Base-by-base conservation (phyloP, 352 stramenopile species). In the Elongisporangium prolatum region DNA sequence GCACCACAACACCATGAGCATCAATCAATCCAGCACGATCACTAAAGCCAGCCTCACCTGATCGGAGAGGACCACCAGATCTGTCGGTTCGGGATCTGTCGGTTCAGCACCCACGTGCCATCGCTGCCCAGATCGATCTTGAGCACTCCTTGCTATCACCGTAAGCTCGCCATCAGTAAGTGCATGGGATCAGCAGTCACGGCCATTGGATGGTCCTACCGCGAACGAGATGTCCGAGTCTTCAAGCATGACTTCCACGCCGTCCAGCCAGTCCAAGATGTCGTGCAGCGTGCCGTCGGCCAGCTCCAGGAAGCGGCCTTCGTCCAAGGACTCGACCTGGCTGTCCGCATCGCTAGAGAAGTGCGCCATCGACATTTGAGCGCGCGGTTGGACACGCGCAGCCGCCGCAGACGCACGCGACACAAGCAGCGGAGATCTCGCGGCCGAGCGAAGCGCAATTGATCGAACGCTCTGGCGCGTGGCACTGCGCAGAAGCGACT, bases 41-140 rank as follows among this genome's bases (percentile, higher is more conserved):
- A 51, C 14, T n/a, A 18, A 25, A 52, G 2, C 16, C 3, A 54
- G 14, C 20, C 62, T 25, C 61, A 91, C 84, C 88, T 98, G 61
- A 98, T 80, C 3, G 97, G 97, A 57, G 94, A 98, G 7, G 93
- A 98, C 95, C 95, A 98, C 94, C 94, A 98, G 57, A 98, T 93
- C 72, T 98, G 96, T 40, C 87, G 80, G 78, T 99, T 99, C 4
- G 97, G 97, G 40, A 96, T 97, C 71, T 99, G 97, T 65, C 98
- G 98, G 75, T 99, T 99, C 60, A 99, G 84, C 25, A 99, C 97
- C 89, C 92, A 99, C 50, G 93, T 98, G 58, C 96, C 95, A 65
- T 97, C 75, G 21, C 95, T 82, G 48, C 92, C 93, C 21, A 99
- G 74, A 49, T 94, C 86, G 53, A 98, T 91, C 48, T 96, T 98